A percentile compares a stretch with the other conserved stretches of the same genome.
Evolutionary conservation across 1,284 basidiomycete species (phyloP).

Genomic region (Neolentinus lepideus): DNA sequence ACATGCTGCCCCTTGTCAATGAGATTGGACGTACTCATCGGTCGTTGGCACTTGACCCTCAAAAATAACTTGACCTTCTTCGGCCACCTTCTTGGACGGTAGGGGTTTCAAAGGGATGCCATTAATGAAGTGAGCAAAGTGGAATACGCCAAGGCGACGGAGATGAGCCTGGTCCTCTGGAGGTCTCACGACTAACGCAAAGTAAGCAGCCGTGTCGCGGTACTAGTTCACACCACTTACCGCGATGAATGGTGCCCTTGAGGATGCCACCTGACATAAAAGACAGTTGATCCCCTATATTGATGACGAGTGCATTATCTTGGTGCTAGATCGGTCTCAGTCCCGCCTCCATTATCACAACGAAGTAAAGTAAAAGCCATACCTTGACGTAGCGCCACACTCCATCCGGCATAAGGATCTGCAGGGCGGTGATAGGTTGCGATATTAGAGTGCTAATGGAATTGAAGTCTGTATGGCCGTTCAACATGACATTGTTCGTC

Average conservation of each 20-base stretch:
- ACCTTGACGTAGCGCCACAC: slow-evolving; percentile 38
- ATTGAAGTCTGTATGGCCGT: slow-evolving; percentile 21
- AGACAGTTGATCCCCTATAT: slow-evolving; percentile 37
- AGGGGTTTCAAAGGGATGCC: slow-evolving; percentile 21
- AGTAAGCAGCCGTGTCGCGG: neutral
- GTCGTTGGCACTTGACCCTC: slow-evolving; percentile 22
- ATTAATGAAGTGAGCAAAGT: slow-evolving; percentile 30
- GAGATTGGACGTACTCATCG: slow-evolving; percentile 17
- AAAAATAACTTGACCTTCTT: slow-evolving; percentile 23
- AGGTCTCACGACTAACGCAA: slow-evolving; percentile 27
- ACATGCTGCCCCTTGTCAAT: neutral
- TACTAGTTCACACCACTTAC: slow-evolving; percentile 9
- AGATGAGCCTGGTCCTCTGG: slow-evolving; percentile 32
- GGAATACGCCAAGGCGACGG: slow-evolving; percentile 36
- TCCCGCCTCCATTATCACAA: neutral
- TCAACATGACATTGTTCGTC: slow-evolving; percentile 31
- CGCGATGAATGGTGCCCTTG: slow-evolving; percentile 38
- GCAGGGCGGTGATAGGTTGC: slow-evolving; percentile 41
- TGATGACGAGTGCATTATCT: slow-evolving; percentile 32
- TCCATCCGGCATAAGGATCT: slow-evolving; percentile 37
- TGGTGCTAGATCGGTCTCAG: slow-evolving; percentile 14
- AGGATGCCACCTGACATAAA: slow-evolving; percentile 37
- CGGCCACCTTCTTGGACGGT: slow-evolving; percentile 22
- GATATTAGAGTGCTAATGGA: slow-evolving; percentile 32
- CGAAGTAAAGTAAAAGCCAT: slow-evolving; percentile 12